Conservation (phyloP, 75 land plant species). For the Selaginella moellendorffii region DNA sequence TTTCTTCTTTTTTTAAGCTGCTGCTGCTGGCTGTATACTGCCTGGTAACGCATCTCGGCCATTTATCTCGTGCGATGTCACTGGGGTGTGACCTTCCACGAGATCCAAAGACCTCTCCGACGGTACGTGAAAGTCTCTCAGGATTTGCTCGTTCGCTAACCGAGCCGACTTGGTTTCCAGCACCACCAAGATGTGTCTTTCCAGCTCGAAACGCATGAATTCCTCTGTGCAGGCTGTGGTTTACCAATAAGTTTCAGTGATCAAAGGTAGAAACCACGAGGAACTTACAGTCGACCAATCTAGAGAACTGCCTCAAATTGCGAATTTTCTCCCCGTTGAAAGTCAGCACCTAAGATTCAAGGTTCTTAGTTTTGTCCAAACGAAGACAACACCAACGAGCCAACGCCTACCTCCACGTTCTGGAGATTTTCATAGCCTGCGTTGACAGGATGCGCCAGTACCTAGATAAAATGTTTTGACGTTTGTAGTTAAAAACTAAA, state of each 20-base stretch:
- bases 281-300: conserved; percentile 75
- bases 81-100: conserved; percentile 28
- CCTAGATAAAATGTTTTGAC: conserved; percentile 25
- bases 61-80: not conserved
- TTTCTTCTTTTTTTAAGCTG: too few species aligned
- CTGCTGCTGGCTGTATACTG: too few species aligned
- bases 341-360: conserved; percentile 44
- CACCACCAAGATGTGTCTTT: conserved; percentile 62
- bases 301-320: conserved; percentile 76
- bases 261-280: not conserved
- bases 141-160: conserved; percentile 40
- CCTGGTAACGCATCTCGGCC: too few species aligned
- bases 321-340: conserved; percentile 60
- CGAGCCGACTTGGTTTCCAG: conserved; percentile 51
- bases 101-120: conserved; percentile 67
- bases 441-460: conserved; percentile 70
- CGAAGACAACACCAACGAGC: not conserved
- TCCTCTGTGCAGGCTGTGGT: conserved; percentile 59
- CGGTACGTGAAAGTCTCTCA: conserved; percentile 71
- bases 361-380: not conserved
- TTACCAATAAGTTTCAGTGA: not conserved
- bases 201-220: conserved; percentile 72
- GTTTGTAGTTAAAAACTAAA: not conserved
- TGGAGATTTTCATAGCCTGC: conserved; percentile 88
- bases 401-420: conserved; percentile 50